A percentile compares a stretch with the other conserved stretches of the same genome.
Evolutionary conservation across 163 green algal species (phyloP).

Genomic region (Coccomyxa subellipsoidea): DNA sequence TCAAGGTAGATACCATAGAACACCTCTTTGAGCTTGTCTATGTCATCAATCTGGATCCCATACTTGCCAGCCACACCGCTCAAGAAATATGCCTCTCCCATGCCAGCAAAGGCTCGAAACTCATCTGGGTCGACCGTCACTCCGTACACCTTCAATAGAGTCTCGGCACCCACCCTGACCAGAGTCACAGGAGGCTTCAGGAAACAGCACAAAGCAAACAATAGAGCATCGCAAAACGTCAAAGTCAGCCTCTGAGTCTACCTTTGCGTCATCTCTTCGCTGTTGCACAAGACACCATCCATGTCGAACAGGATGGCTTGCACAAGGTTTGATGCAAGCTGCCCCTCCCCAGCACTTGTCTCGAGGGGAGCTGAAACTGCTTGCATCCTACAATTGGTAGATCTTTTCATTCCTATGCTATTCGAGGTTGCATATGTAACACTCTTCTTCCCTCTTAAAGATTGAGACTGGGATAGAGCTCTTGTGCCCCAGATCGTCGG

Average conservation of each 20-base stretch:
- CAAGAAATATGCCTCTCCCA: slow-evolving; percentile 62
- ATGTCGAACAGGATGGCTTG: slow-evolving; percentile 69
- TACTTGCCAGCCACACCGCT: slow-evolving; percentile 68
- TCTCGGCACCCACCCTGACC: slow-evolving; percentile 36
- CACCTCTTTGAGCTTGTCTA: slow-evolving; percentile 33
- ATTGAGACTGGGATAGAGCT: not conserved
- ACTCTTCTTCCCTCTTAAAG: not conserved
- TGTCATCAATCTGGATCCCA: slow-evolving; percentile 32
- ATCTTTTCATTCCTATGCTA: not conserved
- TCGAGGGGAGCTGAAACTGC: not conserved
- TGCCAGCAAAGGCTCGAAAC: slow-evolving; percentile 69
- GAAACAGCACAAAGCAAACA: no score
- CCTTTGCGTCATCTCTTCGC: slow-evolving; percentile 43
- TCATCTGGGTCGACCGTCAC: slow-evolving; percentile 55
- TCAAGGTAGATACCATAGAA: slow-evolving; percentile 8
- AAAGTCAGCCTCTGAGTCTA: no score
- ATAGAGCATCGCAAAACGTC: no score
- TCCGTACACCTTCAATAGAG: slow-evolving; percentile 58
- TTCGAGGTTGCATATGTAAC: not conserved
- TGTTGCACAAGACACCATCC: slow-evolving; percentile 66
- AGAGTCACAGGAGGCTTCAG: not conserved
- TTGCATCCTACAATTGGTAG: not conserved
- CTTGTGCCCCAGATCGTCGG: not conserved
- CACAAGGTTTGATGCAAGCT: slow-evolving; percentile 14
- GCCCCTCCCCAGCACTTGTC: not conserved